Evolutionary conservation across 768 basidiomycete species (phyloP).

Genomic region (Macrolepiota dolichaula): DNA sequence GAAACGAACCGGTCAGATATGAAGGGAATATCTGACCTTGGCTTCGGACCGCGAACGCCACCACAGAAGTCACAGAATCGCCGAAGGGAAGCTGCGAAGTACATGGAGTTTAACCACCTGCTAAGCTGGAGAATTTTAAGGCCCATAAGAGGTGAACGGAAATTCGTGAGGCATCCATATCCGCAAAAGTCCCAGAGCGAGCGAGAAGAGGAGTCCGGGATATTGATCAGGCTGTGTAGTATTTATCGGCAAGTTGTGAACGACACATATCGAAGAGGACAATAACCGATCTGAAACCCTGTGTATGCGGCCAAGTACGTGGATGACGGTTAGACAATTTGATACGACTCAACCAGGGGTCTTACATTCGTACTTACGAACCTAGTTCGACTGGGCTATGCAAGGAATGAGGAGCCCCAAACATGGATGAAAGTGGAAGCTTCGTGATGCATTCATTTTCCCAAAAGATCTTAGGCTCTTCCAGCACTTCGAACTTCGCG

Average conservation of each 20-base stretch:
- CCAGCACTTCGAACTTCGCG: constrained; percentile 27
- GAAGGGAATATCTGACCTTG: too few relatives aligned
- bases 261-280: constrained; percentile 44
- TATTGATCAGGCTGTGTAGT: constrained; percentile 42
- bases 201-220: too few relatives aligned
- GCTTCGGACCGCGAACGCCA: too few relatives aligned
- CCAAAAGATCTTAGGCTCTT: constrained; percentile 35
- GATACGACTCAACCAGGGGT: constrained; percentile 13
- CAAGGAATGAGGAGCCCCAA: constrained; percentile 43
- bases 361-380: not conserved
- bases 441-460: constrained; percentile 52
- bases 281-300: constrained; percentile 41
- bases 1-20: constrained; percentile 9
- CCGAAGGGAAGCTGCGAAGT: too few relatives aligned
- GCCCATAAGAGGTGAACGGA: too few relatives aligned
- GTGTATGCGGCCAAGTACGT: constrained; percentile 50
- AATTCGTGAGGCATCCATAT: constrained; percentile 50
- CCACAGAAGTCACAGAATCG: too few relatives aligned
- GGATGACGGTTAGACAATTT: constrained; percentile 34
- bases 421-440: constrained; percentile 40
- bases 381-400: constrained; percentile 45
- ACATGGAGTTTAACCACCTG: too few relatives aligned
- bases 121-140: too few relatives aligned
- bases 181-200: constrained; percentile 43
- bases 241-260: constrained; percentile 41